Evolutionary conservation across 1,139 yeast genomes (phyloP).

Genomic region (Zygosaccharomyces sapae): DNA sequence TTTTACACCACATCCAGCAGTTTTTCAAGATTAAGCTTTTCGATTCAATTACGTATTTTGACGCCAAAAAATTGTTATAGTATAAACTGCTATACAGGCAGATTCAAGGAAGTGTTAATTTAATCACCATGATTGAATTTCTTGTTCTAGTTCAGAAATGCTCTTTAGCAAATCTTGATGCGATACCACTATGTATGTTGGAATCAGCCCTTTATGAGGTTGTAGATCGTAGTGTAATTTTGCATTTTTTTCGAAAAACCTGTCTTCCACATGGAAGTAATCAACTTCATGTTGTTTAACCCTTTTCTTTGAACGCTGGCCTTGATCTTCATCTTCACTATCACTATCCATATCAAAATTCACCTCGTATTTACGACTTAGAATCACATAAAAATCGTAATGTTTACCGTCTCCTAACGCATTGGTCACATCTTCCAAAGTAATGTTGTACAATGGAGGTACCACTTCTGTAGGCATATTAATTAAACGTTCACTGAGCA

Average conservation of each 20-base stretch:
- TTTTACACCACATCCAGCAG: too few species aligned
- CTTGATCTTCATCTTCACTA: conserved; percentile 43
- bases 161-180: conserved; percentile 50
- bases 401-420: conserved; percentile 50
- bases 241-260: conserved; percentile 64
- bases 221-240: conserved; percentile 69
- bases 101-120: background rate
- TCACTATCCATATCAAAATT: conserved; percentile 59
- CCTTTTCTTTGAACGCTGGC: conserved; percentile 38
- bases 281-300: conserved; percentile 41
- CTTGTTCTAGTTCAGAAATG: conserved; percentile 52
- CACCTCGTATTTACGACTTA: conserved; percentile 82
- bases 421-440: conserved; percentile 66
- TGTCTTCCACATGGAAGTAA: conserved; percentile 87
- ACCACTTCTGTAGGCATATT: conserved; percentile 97
- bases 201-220: conserved; percentile 72
- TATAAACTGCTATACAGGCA: background rate
- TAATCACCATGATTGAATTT: conserved; percentile 53
- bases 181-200: conserved; percentile 60
- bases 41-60: too few species aligned
- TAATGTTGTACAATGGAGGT: conserved; percentile 86
- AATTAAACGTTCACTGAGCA: conserved; percentile 81
- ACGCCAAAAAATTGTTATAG: background rate
- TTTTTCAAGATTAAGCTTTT: too few species aligned
- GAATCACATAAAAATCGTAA: conserved; percentile 65